Percentiles rank a stretch among this genome's conserved stretches.
These are phyloP conservation scores for Hypoxylon rickii DNA, from an alignment of 495 filamentous ascomycete genomes.

Conservation along the genomic window DNA sequence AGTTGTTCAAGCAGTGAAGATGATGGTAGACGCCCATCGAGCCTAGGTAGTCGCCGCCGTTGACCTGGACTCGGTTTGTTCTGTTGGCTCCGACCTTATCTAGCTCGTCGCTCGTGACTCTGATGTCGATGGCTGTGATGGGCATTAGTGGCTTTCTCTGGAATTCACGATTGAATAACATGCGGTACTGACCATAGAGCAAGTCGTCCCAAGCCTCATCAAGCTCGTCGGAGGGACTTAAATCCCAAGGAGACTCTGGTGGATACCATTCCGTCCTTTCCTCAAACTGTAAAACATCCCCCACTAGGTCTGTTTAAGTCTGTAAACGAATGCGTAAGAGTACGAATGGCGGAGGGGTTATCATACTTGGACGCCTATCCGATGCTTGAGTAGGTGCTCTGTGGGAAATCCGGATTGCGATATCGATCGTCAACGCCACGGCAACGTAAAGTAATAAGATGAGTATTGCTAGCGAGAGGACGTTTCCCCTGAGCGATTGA, in stretches of 20 bases:
- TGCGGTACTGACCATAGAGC: conserved; percentile 16
- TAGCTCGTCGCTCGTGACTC: conserved; percentile 32
- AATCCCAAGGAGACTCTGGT: conserved; percentile 15
- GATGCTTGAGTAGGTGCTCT: not conserved
- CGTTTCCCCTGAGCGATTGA: conserved; percentile 4
- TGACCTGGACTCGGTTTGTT: conserved; percentile 30
- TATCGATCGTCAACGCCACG: conserved; percentile 6
- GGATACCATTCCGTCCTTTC: conserved; percentile 25
- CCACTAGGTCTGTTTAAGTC: conserved; percentile 1
- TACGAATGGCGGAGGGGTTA: not conserved
- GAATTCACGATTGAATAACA: not conserved
- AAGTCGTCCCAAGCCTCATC: conserved; percentile 37
- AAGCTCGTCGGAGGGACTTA: conserved; percentile 24
- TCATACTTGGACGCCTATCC: not conserved
- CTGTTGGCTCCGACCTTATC: conserved; percentile 21
- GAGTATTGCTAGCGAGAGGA: conserved; percentile 7
- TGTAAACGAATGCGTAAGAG: conserved; percentile 1
- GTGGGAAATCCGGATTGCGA: not conserved
- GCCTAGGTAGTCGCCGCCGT: conserved; percentile 36
- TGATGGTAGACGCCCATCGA: conserved; percentile 41
- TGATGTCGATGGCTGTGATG: conserved; percentile 29
- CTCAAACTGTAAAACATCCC: conserved; percentile 10
- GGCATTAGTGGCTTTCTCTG: not conserved
- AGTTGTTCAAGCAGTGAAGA: conserved; percentile 38
- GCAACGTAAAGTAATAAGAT: conserved; percentile 15